These are phyloP conservation scores for Ophiosphaerella herpotricha DNA, from an alignment of 2,329 filamentous ascomycete species.

Conservation along the genomic window DNA sequence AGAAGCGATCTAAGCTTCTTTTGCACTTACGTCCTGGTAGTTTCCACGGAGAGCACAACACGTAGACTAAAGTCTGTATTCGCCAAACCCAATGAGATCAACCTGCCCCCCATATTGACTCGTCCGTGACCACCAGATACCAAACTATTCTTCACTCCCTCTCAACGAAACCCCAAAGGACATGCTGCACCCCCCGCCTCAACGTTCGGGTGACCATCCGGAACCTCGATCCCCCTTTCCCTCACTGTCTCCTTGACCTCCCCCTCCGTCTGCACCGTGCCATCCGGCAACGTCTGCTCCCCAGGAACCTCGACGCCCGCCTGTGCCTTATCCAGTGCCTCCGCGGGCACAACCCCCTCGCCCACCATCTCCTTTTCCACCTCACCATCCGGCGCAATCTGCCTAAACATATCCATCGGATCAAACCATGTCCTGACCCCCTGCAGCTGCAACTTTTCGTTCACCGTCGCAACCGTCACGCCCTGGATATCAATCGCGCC, in stretches of 20 bases:
- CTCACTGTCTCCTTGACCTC: slow-evolving; percentile 12
- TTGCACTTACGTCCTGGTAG: no score
- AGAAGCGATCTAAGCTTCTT: no score
- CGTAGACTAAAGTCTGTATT: no score
- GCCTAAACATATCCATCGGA: slow-evolving; percentile 68
- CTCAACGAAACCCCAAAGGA: slow-evolving; percentile 10
- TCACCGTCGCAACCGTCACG: slow-evolving; percentile 64
- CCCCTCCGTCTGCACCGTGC: slow-evolving; percentile 14
- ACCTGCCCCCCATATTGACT: neutral
- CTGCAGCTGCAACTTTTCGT: slow-evolving; percentile 63
- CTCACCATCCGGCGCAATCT: slow-evolving; percentile 60
- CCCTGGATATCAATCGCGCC: slow-evolving; percentile 67
- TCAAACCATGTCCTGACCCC: slow-evolving; percentile 69
- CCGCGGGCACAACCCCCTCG: slow-evolving; percentile 36
- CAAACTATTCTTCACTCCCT: neutral
- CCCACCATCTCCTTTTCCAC: slow-evolving; percentile 52
- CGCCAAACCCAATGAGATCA: neutral
- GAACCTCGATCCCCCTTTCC: slow-evolving; percentile 9
- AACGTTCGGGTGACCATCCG: slow-evolving; percentile 12
- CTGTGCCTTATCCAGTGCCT: slow-evolving; percentile 31
- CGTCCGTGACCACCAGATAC: neutral
- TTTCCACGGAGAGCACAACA: no score
- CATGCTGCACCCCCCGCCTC: slow-evolving; percentile 6
- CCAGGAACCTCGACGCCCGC: slow-evolving; percentile 12
- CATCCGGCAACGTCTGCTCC: slow-evolving; percentile 19